Evolutionary conservation across 352 stramenopile genomes (phyloP).

Genomic region (Peronospora farinosa): DNA sequence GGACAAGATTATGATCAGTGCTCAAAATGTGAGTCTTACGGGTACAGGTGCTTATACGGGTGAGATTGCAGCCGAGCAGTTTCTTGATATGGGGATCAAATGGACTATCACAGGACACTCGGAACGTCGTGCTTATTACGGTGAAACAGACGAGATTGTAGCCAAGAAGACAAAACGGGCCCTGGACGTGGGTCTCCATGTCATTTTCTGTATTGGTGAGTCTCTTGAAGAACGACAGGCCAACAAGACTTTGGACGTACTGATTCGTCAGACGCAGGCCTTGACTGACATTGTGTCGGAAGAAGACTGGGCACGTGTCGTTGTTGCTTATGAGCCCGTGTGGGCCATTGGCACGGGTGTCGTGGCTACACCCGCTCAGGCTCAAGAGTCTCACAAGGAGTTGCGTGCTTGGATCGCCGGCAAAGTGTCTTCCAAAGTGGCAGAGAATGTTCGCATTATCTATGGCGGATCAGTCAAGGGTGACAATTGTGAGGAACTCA

Average conservation of each 20-base stretch:
- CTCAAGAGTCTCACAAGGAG: constrained; percentile 84
- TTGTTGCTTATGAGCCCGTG: constrained; percentile 93
- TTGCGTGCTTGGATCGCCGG: constrained; percentile 53
- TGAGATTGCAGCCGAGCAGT: constrained; percentile 84
- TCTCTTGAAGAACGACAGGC: constrained; percentile 79
- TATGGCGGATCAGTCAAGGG: constrained; percentile 87
- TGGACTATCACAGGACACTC: constrained; percentile 83
- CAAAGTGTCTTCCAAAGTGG: constrained; percentile 52
- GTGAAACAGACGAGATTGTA: constrained; percentile 87
- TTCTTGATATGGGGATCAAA: constrained; percentile 62
- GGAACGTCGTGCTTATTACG: constrained; percentile 78
- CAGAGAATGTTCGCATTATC: constrained; percentile 65
- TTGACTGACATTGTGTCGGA: constrained; percentile 79
- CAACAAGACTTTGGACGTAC: constrained; percentile 84
- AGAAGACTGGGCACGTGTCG: constrained; percentile 60
- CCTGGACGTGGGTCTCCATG: constrained; percentile 73
- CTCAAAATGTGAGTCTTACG: constrained; percentile 83
- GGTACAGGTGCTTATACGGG: constrained; percentile 89
- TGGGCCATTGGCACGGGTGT: constrained; percentile 94
- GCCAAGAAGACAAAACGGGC: constrained; percentile 86
- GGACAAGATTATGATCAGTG: constrained; percentile 61
- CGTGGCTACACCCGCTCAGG: constrained; percentile 89
- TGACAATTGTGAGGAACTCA: constrained; percentile 80
- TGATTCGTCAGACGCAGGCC: constrained; percentile 90
- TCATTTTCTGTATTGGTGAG: constrained; percentile 95